These are phyloP conservation scores for Tagetes erecta DNA, from an alignment of 129 eudicot species.

Conservation along the genomic window DNA sequence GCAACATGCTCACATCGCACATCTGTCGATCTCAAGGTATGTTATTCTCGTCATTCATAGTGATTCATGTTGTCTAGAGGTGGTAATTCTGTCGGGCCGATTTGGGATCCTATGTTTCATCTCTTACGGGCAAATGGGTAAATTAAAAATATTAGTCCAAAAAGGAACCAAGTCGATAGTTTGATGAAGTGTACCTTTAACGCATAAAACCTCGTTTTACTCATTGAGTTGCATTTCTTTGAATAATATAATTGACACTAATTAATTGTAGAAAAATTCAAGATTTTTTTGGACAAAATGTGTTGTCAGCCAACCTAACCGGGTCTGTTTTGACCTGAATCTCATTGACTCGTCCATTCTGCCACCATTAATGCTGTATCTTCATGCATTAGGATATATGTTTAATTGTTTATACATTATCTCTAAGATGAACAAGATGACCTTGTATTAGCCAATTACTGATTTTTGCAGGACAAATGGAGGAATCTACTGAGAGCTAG, in stretches of 20 bases:
- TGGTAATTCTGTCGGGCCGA: not conserved
- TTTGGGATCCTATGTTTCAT: not conserved
- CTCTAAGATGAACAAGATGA: constrained; percentile 13
- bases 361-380: not conserved
- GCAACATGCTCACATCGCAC: constrained; percentile 89
- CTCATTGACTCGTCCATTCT: not conserved
- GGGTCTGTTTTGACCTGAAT: not conserved
- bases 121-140: not conserved
- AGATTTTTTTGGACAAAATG: not conserved
- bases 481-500: constrained; percentile 96
- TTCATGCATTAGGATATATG: not conserved
- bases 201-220: not conserved
- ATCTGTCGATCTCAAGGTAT: constrained; percentile 93
- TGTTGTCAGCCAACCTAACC: not conserved
- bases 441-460: constrained; percentile 3
- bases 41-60: not conserved
- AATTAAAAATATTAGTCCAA: not conserved
- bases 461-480: constrained; percentile 87
- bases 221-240: not conserved
- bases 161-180: not conserved
- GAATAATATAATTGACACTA: not conserved
- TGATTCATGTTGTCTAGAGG: not conserved
- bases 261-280: not conserved
- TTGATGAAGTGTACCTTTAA: not conserved
- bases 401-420: not conserved